Base-by-base conservation (phyloP, 345 rosid genomes). In the Rhodomyrtus tomentosa region DNA sequence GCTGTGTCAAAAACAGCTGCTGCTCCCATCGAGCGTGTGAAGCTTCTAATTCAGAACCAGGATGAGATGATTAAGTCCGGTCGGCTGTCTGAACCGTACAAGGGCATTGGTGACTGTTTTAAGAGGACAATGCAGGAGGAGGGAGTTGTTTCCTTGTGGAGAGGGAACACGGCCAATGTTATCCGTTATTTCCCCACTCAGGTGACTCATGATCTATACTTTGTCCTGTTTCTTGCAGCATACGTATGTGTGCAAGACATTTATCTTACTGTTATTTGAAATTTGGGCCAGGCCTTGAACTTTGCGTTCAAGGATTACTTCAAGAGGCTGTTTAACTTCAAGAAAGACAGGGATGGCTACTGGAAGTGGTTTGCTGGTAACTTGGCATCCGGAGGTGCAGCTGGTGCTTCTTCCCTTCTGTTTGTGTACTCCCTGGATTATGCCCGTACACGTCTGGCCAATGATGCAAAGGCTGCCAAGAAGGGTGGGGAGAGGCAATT, bases 301-400 rank as follows among this genome's bases (percentile, higher is more conserved):
- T 95, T 95, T 89, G 98, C 98, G 3, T 95, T 95, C 93, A 95
- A 93, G 88, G 98, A 95, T 87, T 91, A 95, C 91, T 95, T 95
- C 85, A 95, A 95, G 93, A 92, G 94, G 86, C 88, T 93, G 76
- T 95, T 95, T 83, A 95, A 95, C 93, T 94, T 94, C 92, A 95
- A 93, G 98, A 95, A 95, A 88, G 98, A 95, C 89, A 94, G 83
- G 48, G 88, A 86, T 76, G 98, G 98, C 81, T 95, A 95, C 87
- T 95, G 98, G 98, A 94, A 92, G 50, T 95, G 98, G 98, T 95
- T 95, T 89, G 98, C 94, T 29, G 98, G 98, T 49, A 95, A 95
- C 89, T 89, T 95, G 90, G 98, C 89, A 4, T 95, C 98, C 27
- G 98, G 98, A 40, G 98, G 98, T 80, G 95, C 94, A 53, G 98